Base-by-base conservation (phyloP, 306 rosid genomes). In the Rosa rugosa region DNA sequence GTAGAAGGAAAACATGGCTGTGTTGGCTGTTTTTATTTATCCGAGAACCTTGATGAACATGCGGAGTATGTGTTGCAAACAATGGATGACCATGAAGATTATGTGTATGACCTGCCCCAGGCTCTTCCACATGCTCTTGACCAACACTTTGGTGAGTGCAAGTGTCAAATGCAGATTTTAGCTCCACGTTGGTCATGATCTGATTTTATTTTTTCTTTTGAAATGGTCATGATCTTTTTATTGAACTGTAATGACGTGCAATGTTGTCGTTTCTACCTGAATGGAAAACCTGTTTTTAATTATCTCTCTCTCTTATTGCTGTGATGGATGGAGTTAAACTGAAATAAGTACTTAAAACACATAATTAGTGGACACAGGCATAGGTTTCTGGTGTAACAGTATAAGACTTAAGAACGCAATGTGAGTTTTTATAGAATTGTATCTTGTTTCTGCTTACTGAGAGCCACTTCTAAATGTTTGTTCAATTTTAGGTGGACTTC, bases 11-110 rank as follows among this genome's bases (percentile, higher is more conserved):
- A 89, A 83, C 81, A 88, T 69, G 89, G 88, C 73, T 85, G 82
- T 72, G 60, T 84, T 83, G 97, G 95, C 73, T 94, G 95, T 56
- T 94, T 94, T 87, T 89, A 89, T 90, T 83, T 94, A 81, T 87
- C 88, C 16, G 97, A 94, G 88, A 94, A 92, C 87, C 93, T 94
- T 73, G 91, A 83, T 87, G 90, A 87, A 80, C 85, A 50, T 31
- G 80, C 73, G 80, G 91, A 88, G 72, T 83, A 90, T 82, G 75
- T 79, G 73, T 71, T 75, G 84, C 88, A 81, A 72, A 74, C 91
- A 72, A 87, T 44, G 71, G 41, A 77, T 79, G 87, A 82, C 72
- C 79, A 79, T 77, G 90, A 77, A 75, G 84, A 88, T 80, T 78
- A 84, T 84, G 80, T 85, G 73, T 68, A 86, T 84, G 85, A 86